Base-by-base conservation (phyloP, 192 early-diverging fungal species). In the Chytriomyces sp. region DNA sequence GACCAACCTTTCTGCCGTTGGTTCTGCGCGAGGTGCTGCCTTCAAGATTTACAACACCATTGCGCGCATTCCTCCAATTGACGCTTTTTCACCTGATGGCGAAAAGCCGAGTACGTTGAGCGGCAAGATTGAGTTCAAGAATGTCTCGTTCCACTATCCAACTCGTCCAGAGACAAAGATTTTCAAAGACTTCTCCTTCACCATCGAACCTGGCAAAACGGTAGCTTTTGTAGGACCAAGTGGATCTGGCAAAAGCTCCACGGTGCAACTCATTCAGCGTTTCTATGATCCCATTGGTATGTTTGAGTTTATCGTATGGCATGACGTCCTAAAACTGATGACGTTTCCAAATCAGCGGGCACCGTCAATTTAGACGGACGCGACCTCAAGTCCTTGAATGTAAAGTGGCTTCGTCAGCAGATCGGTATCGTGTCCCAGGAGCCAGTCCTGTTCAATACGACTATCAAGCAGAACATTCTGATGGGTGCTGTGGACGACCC, bases 371-470 rank as follows among this genome's bases (percentile, higher is more conserved):
- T 93, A 34, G 89, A 92, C 49, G 70, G 74, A 40, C 85, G 83
- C 75, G 82, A 87, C 39, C 36, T 92, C 2, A 86, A 70, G 85
- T 88, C 53, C 82, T 84, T 75, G 89, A 94, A 56, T 78, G 93
- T 49, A 75, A 82, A 30, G 31, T 95, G 89, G 83, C 76, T 96
- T 40, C 89, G 96, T 25, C 80, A 84, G 62, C 89, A 93, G 58
- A 92, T 98, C 58, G 96, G 94, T 39, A 84, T 97, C 31, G 95
- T 97, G 54, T 90, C 90, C 64, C 96, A 98, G 82, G 94, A 93
- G 75, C 44, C 44, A 49, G 82, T 17, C 49, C 86, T 98, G 39
- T 85, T 85, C 76, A 90, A 89, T 25, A 77, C 89, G 59, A 82
- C 89, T 54, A 91, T 99, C 67, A 82, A 84, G 71, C 86, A 95